phyloP scores from a whole-genome alignment of 345 rosid species.

The Citrus medica region DNA sequence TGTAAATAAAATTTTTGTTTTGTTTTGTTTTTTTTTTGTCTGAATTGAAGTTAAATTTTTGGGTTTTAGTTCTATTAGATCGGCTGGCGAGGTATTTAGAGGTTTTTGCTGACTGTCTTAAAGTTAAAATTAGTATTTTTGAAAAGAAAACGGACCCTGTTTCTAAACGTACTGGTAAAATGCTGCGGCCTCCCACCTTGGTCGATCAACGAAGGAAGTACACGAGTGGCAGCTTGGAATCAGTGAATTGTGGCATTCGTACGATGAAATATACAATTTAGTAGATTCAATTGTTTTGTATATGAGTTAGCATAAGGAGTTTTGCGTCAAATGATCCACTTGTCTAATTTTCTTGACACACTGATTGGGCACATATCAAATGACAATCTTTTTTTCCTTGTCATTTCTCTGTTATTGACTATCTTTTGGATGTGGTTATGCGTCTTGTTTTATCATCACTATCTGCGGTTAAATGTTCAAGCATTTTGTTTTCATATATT shows the following conservation, averaged over 20 bases:
- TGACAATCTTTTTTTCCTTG: background rate
- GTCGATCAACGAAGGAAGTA: background rate
- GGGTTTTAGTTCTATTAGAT: background rate
- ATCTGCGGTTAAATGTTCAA: background rate
- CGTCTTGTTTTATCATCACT: background rate
- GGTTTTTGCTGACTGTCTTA: background rate
- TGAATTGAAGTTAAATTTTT: too few relatives aligned
- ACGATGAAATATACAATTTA: background rate
- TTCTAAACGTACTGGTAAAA: background rate
- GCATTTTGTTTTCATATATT: background rate
- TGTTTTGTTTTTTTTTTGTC: too few relatives aligned
- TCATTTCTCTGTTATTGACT: background rate
- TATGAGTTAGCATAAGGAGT: background rate
- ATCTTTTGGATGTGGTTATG: background rate
- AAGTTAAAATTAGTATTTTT: background rate
- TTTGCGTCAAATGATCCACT: background rate
- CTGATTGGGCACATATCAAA: background rate
- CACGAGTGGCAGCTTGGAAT: background rate
- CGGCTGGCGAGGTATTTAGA: background rate
- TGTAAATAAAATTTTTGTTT: background rate
- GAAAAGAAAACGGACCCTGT: background rate
- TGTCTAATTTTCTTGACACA: background rate
- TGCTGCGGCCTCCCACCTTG: background rate
- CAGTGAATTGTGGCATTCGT: background rate
- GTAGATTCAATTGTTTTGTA: background rate